Percentiles rank a stretch among this genome's conserved stretches.
phyloP scores from a whole-genome alignment of 208 protist species.

The Trypanosoma avium region DNA sequence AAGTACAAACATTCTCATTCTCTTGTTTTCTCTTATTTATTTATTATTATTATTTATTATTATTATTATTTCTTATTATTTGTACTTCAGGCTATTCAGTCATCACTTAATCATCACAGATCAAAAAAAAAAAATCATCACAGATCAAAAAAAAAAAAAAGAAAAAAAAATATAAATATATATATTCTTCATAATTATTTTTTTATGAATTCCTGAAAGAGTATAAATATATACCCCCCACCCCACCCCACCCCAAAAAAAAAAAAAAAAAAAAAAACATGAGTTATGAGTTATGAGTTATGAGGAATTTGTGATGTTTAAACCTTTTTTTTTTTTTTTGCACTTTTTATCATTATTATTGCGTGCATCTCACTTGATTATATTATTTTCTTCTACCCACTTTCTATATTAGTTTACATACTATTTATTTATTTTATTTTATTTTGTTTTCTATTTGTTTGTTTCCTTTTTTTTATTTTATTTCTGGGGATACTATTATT shows the following conservation, averaged over 20 bases:
- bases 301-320: background rate
- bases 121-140: constrained; percentile 3
- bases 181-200: background rate
- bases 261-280: too few species aligned
- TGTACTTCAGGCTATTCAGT: background rate
- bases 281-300: too few species aligned
- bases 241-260: too few species aligned
- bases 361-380: background rate
- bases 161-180: background rate
- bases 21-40: constrained; percentile 7
- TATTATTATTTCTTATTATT: constrained; percentile 23
- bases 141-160: background rate
- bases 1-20: too few species aligned
- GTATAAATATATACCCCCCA: too few species aligned
- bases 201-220: too few species aligned
- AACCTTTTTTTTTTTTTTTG: background rate
- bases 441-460: constrained; percentile 10
- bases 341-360: background rate
- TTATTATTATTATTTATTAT: constrained; percentile 11
- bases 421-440: constrained; percentile 1
- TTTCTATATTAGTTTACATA: background rate
- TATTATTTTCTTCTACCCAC: constrained; percentile 13
- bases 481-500: background rate
- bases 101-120: background rate
- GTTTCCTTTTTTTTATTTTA: constrained; percentile 16